A percentile compares a stretch with the other conserved stretches of the same genome.
Evolutionary conservation across 257 asterid species (phyloP).

Genomic region (Echites panduratus): DNA sequence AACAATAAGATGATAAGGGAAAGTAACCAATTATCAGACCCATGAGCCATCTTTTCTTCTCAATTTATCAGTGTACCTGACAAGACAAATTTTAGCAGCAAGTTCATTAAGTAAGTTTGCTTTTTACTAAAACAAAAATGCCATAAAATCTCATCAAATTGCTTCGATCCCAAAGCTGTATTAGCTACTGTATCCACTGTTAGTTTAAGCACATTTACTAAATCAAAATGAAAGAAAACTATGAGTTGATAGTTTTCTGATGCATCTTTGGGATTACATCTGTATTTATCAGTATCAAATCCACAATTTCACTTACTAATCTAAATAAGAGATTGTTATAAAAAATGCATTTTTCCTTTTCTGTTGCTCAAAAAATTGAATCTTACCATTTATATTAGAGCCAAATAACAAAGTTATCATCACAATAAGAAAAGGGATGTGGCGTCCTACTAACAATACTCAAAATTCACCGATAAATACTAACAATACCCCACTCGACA

Average conservation of each 20-base stretch:
- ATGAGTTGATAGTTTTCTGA: neutral
- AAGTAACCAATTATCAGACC: constrained; percentile 17
- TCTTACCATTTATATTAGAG: no score
- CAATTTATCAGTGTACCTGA: constrained; percentile 7
- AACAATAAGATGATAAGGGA: constrained; percentile 27
- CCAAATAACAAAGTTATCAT: neutral
- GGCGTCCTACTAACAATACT: no score
- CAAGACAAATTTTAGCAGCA: neutral
- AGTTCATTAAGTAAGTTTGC: neutral
- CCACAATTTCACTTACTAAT: neutral
- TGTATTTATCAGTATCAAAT: neutral
- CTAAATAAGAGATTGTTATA: neutral
- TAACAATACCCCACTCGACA: neutral
- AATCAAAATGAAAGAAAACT: neutral
- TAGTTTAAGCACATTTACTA: neutral
- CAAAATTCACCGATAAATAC: neutral
- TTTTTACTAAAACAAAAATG: neutral
- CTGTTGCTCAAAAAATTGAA: no score
- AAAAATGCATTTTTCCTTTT: neutral
- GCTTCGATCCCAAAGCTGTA: neutral
- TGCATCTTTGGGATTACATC: neutral
- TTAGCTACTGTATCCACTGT: no score
- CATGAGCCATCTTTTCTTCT: constrained; percentile 21
- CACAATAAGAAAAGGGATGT: neutral
- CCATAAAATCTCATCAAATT: neutral